Base-by-base conservation (phyloP, 2,329 filamentous ascomycete species). In the Sodiomyces alkalinus region DNA sequence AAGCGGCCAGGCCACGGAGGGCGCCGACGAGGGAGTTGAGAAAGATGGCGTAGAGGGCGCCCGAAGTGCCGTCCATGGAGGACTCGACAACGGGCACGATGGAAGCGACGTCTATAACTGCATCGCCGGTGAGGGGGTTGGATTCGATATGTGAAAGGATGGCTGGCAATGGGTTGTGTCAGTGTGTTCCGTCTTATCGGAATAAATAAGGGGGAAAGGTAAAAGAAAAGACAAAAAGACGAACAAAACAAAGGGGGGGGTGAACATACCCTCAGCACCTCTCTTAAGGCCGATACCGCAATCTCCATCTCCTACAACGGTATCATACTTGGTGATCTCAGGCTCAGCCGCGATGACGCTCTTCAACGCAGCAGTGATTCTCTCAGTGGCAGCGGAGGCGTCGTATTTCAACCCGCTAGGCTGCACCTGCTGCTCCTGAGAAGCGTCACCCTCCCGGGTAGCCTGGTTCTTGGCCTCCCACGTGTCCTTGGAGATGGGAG, bases 301-400 rank as follows among this genome's bases (percentile, higher is more conserved):
- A 52, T 93, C 85, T 26, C 85, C 85, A 46, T 93, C 85, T 22
- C 85, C 85, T 15, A 92, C 82, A 9, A 90, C 71, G 0, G 82
- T 92, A 45, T 83, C 79, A 42, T 72, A 83, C 27, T 58, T 65
- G 0, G 79, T 83, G 28, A 83, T 63, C 28, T 80, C 74, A 2
- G 77, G 73, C 47, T 85, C 79, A 2, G 64, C 75, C 0, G 58
- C 62, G 36, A 82, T 65, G 10, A 85, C 56, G 19, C 58, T 60
- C 27, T 77, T 55, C 11, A 83, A 56, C 0, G 62, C 79, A 11
- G 53, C 56, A 13, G 52, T 61, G 22, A 85, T 55, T 5, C 62
- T 60, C 16, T 58, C 50, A 33, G 60, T 65, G 8, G 69, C 61
- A 3, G 49, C 39, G 11, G 40, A 43, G 9, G 61, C 52, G 36